phyloP scores from a whole-genome alignment of 306 rosid genomes.

The Lathyrus sativus region DNA sequence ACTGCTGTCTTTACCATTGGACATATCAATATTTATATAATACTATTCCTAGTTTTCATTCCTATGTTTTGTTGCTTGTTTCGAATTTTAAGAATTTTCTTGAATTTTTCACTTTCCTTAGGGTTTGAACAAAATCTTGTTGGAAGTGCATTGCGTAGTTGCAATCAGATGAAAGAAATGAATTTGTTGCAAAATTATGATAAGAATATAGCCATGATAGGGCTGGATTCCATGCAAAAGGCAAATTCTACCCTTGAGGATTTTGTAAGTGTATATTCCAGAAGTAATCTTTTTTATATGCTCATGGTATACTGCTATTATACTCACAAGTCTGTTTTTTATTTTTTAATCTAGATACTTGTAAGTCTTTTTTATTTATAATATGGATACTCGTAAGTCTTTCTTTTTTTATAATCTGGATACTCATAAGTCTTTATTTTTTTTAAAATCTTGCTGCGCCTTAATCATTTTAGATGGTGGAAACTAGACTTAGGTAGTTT shows the following conservation, averaged over 20 bases:
- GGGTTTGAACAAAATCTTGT: conserved; percentile 46
- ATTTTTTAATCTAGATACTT: too few species aligned
- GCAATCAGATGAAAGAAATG: conserved; percentile 36
- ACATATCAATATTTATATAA: background rate
- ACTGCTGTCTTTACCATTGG: background rate
- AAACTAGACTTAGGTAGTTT: too few species aligned
- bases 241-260: conserved; percentile 95
- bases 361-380: too few species aligned
- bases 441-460: too few species aligned
- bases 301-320: background rate
- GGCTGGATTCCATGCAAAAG: conserved; percentile 76
- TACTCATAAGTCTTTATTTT: too few species aligned
- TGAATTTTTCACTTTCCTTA: conserved; percentile 38
- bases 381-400: background rate
- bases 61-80: conserved; percentile 21
- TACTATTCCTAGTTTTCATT: conserved; percentile 18
- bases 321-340: background rate
- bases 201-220: conserved; percentile 56
- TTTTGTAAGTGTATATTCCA: conserved; percentile 63
- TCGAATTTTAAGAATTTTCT: background rate
- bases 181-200: conserved; percentile 35
- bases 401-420: too few species aligned
- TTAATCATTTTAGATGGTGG: too few species aligned
- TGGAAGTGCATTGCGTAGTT: conserved; percentile 41
- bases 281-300: conserved; percentile 21